Evolutionary conservation across 805 yeast species (phyloP).

Genomic region (Kodamaea kakaduensis): DNA sequence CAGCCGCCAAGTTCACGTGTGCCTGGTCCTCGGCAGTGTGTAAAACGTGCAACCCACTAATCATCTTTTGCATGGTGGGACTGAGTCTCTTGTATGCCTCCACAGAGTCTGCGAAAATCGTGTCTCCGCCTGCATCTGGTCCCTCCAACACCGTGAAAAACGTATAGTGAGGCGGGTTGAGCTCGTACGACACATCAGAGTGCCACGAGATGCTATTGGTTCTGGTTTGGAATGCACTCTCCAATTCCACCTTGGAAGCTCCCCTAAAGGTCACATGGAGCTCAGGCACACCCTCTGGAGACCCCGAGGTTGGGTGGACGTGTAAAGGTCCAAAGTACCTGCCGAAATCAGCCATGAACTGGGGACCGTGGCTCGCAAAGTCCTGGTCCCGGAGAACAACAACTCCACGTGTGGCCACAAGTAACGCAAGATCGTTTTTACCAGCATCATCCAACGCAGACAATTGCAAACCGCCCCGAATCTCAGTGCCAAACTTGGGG

Average conservation of each 20-base stretch:
- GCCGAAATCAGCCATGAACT: conserved; percentile 52
- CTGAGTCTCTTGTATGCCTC: conserved; percentile 73
- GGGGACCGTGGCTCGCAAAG: conserved; percentile 36
- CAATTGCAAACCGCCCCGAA: conserved; percentile 26
- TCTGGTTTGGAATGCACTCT: conserved; percentile 30
- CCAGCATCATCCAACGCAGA: conserved; percentile 23
- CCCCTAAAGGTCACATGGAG: conserved; percentile 60
- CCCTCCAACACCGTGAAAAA: conserved; percentile 60
- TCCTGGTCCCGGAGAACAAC: conserved; percentile 33
- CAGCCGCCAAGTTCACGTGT: conserved; percentile 44
- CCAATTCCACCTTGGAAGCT: conserved; percentile 36
- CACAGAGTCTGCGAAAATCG: conserved; percentile 65
- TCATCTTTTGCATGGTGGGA: conserved; percentile 54
- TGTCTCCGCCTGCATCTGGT: conserved; percentile 68
- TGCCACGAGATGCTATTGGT: conserved; percentile 54
- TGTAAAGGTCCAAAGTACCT: conserved; percentile 66
- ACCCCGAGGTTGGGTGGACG: conserved; percentile 71
- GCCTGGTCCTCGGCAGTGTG: conserved; percentile 76
- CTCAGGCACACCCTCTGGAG: conserved; percentile 60
- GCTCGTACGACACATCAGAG: conserved; percentile 70
- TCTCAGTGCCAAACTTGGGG: conserved; percentile 31
- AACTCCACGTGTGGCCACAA: conserved; percentile 33
- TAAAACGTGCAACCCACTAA: conserved; percentile 59
- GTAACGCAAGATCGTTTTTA: conserved; percentile 31
- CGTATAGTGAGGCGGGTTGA: conserved; percentile 70